Evolutionary conservation across 306 rosid genomes (phyloP), one percentile per base, ranked within the genome.

Genomic region (Cucumis melo): DNA sequence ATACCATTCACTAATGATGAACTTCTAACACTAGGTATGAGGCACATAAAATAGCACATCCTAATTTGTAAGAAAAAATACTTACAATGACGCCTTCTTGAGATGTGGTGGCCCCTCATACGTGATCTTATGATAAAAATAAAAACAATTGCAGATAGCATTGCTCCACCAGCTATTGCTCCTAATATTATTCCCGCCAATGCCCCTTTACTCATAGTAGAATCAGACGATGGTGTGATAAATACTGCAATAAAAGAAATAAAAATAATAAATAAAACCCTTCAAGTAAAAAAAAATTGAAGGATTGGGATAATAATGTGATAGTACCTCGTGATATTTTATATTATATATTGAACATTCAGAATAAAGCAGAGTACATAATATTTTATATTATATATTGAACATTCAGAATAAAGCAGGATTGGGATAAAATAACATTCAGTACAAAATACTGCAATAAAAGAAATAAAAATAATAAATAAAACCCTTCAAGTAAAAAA

Each of bases 161-260:
- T 76, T 77, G 84, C 85, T 12, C 96, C 97, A 77, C 81, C 84
- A 8, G 91, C 98, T 80, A 95, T 65, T 57, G 89, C 75, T 80
- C 97, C 99, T 60, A 95, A 19, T 83, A 92, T 46, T 76, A 89
- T 78, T 75, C 98, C 97, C 61, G 73, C 91, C 82, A 92, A 65
- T 10, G 95, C 91, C 7, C 93, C 92, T 5, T 77, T 87, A 82
- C 97, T 81, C 81, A 95, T 63, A 71, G 81, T 81, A 39, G 90
- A 84, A 53, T 72, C 39, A 72, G 85, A 86, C 71, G 80, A 20
- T 21, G 84, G 21, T 58, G n/a, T 1, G 73, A 8, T 0, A 62
- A 46, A 8, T 48, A 1, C 99, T 94, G 94, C 58, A 79, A 84
- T 80, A 10, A 73, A 79, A 79, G 77, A 70, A 39, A 46, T 13